Evolutionary conservation across 176 grass and related monocot genomes (phyloP), one percentile per base, ranked within the genome.

Genomic region (Typha latifolia): DNA sequence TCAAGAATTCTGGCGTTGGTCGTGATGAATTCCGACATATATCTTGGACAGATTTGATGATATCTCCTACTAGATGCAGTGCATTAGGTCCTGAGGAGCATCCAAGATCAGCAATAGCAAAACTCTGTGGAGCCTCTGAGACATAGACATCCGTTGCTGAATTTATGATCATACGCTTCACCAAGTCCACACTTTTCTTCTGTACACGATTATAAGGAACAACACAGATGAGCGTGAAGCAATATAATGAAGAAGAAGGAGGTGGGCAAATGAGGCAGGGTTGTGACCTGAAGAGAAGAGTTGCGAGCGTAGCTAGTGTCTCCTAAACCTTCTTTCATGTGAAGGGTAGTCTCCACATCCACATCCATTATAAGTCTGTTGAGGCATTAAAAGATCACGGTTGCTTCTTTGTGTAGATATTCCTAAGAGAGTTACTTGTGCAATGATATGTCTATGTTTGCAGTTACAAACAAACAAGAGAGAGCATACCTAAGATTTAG

Each of bases 291-390:
- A 70, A 96, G 88, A 48, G 93, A 91, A 2, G 88, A 96, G 69
- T 96, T 96, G 73, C 80, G 88, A n/a, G 88, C 88, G 78, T 96
- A 96, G 72, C 93, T 91, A 57, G 76, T 86, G 77, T 96, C 93
- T 69, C 83, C 93, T 11, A 89, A 62, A 3, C 93, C 93, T 80
- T 77, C 88, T 49, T 91, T 96, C 93, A 96, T 91, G 73, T 86
- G 93, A 67, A 96, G 85, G 78, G 89, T 83, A 61, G 80, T 77
- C 80, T 96, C 85, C 74, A 96, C 93, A 29, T 96, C 85, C 74
- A 96, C 93, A 29, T 29, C 27, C 27, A 29, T 29, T 29, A 29
- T 26, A 29, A 29, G 27, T 29, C 27, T 29, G 27, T 29, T 29
- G 27, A 29, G 27, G 27, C 27, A 29, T 29, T 2, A 29, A 29